Evolutionary conservation across 1,284 basidiomycete species (phyloP), one percentile per base, ranked within the genome.

Genomic region (Microbotryum intermedium): DNA sequence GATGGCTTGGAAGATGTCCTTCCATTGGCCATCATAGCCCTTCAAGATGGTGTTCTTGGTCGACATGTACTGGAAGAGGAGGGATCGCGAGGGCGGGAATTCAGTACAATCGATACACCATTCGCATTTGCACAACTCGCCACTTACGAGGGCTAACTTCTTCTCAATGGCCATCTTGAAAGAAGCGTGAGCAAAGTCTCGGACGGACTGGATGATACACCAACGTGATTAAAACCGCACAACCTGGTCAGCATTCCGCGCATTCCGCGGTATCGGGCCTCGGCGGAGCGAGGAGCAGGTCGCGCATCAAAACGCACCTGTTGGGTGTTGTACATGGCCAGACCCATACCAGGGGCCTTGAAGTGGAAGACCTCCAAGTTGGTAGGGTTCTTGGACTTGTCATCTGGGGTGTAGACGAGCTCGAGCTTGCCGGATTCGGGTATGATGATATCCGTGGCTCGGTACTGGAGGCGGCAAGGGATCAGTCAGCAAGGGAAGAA

Each of bases 121-220:
- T 39, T 39, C 34, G 34, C 34, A 70, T 74, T 74, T 52, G 72
- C 72, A 25, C 64, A 18, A 4, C 2, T 39, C 34, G 34, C 55
- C 53, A 74, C 68, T 64, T 69, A 74, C 64, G 44, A 95, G 77
- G 52, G 90, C 87, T 82, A 97, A 86, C 78, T 91, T 90, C 84
- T 97, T 97, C 48, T 82, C 76, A 60, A 97, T 76, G n/a, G 91
- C 94, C 88, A 97, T 94, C 80, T 97, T 97, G 83, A 98, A 97
- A 46, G 88, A 92, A 9, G 93, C 83, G 77, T 97, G 93, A 4
- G 94, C 94, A 73, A 98, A 98, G 29, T 94, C 94, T 44, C 79
- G 80, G 72, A 98, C 97, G 4, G 88, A 92, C 86, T 88, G 67
- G 53, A 9, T 53, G 50, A 21, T n/a, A 44, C 53, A 55, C n/a